These are phyloP conservation scores for Butyriboletus appendiculatus DNA, from an alignment of 1,284 basidiomycete genomes.

Conservation along the genomic window DNA sequence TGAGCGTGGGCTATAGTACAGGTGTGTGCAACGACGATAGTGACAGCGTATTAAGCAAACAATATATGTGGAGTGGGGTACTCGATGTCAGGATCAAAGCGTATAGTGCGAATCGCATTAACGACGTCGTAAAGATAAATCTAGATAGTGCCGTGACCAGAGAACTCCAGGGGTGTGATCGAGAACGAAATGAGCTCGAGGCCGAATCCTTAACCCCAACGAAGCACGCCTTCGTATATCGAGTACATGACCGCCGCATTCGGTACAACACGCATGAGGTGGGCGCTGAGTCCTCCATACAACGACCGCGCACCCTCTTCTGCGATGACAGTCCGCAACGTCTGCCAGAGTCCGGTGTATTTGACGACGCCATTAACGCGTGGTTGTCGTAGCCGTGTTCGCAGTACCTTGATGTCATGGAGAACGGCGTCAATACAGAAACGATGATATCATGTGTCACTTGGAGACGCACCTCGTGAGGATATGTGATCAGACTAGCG, in stretches of 20 bases:
- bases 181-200: not conserved
- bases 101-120: slow-evolving; percentile 15
- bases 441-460: not conserved
- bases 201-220: slow-evolving; percentile 45
- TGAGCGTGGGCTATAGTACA: slow-evolving; percentile 26
- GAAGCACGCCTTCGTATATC: slow-evolving; percentile 75
- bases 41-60: slow-evolving; percentile 17
- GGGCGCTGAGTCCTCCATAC: slow-evolving; percentile 93
- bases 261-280: slow-evolving; percentile 95
- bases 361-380: slow-evolving; percentile 72
- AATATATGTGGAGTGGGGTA: slow-evolving; percentile 17
- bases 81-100: not conserved
- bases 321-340: slow-evolving; percentile 80
- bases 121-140: slow-evolving; percentile 11
- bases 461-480: slow-evolving; percentile 76
- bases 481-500: slow-evolving; percentile 93
- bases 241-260: slow-evolving; percentile 98
- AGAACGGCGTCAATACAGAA: not conserved
- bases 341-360: slow-evolving; percentile 88
- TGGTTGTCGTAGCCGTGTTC: slow-evolving; percentile 91
- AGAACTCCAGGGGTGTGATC: not conserved
- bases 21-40: slow-evolving; percentile 3
- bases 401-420: slow-evolving; percentile 63
- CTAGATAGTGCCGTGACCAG: slow-evolving; percentile 13
- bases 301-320: slow-evolving; percentile 89